Conservation (phyloP, 257 asterid genomes). For the Capsicum baccatum region DNA sequence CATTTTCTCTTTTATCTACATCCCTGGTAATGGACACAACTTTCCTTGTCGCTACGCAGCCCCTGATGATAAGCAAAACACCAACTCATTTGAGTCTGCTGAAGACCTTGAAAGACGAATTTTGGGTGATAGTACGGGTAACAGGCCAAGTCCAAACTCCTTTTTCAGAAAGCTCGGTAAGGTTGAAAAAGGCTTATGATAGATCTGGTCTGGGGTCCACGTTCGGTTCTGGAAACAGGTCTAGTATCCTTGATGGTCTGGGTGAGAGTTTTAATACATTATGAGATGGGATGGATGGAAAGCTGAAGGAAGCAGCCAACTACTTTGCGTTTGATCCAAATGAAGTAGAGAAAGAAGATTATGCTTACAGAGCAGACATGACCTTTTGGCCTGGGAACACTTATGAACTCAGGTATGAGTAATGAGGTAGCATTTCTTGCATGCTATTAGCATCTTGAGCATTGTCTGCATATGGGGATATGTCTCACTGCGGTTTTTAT, state of each 20-base stretch:
- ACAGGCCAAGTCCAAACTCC: constrained; percentile 36
- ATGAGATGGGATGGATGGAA: constrained; percentile 66
- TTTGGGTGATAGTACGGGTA: constrained; percentile 38
- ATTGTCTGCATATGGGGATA: background rate
- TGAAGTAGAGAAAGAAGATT: constrained; percentile 62
- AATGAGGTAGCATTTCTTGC: constrained; percentile 13
- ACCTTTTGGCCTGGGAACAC: constrained; percentile 58
- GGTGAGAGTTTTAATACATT: constrained; percentile 50
- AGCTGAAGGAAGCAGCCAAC: constrained; percentile 67
- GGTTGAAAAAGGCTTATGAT: constrained; percentile 53
- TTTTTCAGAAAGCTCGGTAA: constrained; percentile 57
- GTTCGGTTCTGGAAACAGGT: constrained; percentile 39
- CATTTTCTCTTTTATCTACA: constrained; percentile 2
- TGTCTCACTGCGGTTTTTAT: constrained; percentile 21
- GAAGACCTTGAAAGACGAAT: constrained; percentile 56
- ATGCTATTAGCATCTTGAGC: background rate
- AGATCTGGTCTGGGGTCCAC: constrained; percentile 44
- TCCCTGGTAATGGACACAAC: constrained; percentile 8
- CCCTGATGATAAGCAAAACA: constrained; percentile 35
- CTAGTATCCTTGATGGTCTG: constrained; percentile 41
- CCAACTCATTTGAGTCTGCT: constrained; percentile 44
- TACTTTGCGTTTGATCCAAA: constrained; percentile 66
- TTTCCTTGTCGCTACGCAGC: constrained; percentile 37
- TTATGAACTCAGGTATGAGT: constrained; percentile 68
- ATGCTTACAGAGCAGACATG: constrained; percentile 75